A percentile compares a stretch with the other conserved stretches of the same genome.
These are phyloP conservation scores for Acanthamoeba rhysodes DNA, from an alignment of 208 protist genomes.

Conservation along the genomic window DNA sequence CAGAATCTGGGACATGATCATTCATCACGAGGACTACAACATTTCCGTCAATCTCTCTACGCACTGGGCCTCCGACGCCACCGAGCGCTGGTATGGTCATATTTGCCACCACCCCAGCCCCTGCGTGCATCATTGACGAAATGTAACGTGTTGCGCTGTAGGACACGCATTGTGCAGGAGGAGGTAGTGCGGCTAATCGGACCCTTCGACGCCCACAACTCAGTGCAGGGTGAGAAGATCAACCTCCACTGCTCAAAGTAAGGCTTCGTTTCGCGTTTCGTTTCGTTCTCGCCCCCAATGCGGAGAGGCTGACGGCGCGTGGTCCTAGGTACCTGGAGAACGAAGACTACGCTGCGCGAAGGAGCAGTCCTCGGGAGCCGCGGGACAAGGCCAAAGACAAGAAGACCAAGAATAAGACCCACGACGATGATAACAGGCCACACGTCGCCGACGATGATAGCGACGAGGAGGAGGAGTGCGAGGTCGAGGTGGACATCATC, in stretches of 20 bases:
- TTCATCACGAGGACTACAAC: constrained; percentile 94
- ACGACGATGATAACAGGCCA: background rate
- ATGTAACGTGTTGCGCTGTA: constrained; percentile 1
- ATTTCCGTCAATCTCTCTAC: constrained; percentile 92
- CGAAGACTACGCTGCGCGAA: background rate
- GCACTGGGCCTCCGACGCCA: constrained; percentile 91
- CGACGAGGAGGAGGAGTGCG: constrained; percentile 22
- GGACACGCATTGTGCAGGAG: constrained; percentile 89
- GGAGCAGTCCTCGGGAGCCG: background rate
- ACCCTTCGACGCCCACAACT: constrained; percentile 90
- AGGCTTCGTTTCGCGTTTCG: background rate
- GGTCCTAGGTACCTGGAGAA: background rate
- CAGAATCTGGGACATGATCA: constrained; percentile 93
- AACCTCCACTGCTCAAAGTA: constrained; percentile 82
- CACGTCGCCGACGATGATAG: background rate
- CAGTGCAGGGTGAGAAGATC: constrained; percentile 91
- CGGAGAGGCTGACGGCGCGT: constrained; percentile 30
- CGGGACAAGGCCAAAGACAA: background rate
- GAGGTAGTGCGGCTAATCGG: constrained; percentile 86
- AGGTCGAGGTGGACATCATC: constrained; percentile 92
- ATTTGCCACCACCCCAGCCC: constrained; percentile 62
- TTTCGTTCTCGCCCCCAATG: constrained; percentile 20
- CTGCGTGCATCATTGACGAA: background rate
- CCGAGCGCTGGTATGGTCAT: constrained; percentile 75
- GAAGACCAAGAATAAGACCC: background rate